phyloP scores from a whole-genome alignment of 805 yeast genomes.

The Saccharomycodes ludwigii region DNA sequence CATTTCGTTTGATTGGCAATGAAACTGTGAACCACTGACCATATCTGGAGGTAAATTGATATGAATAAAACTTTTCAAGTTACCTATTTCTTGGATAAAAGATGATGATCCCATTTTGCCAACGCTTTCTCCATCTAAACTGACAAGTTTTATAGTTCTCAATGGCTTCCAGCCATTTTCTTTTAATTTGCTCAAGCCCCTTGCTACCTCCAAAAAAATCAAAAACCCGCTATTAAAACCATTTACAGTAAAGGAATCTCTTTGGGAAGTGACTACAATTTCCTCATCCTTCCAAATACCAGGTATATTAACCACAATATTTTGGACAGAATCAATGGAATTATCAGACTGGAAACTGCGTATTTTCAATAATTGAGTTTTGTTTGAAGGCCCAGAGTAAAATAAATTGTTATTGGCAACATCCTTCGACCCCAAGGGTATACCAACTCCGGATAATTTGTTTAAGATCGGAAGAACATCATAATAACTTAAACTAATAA shows the following conservation, averaged over 20 bases:
- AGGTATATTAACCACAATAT: conserved; percentile 41
- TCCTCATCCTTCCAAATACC: conserved; percentile 43
- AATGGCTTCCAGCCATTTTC: conserved; percentile 57
- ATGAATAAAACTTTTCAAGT: too few species aligned
- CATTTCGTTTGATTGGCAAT: conserved; percentile 44
- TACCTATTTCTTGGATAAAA: too few species aligned
- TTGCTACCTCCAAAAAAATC: conserved; percentile 37
- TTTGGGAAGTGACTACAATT: conserved; percentile 41
- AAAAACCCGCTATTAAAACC: conserved; percentile 41
- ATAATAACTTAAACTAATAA: conserved; percentile 4
- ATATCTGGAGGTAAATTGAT: conserved; percentile 35
- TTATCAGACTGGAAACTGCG: conserved; percentile 27
- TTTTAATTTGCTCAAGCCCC: conserved; percentile 34
- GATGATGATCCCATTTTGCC: conserved; percentile 55
- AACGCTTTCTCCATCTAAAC: conserved; percentile 76
- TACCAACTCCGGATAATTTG: conserved; percentile 27
- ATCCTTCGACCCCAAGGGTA: conserved; percentile 28
- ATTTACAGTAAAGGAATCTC: conserved; percentile 38
- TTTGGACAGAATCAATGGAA: conserved; percentile 31
- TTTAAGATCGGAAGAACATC: conserved; percentile 25
- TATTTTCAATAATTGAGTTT: too few species aligned
- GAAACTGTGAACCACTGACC: conserved; percentile 38
- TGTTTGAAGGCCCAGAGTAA: conserved; percentile 34
- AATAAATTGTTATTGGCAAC: conserved; percentile 31
- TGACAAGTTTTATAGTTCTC: conserved; percentile 55